Conservation (phyloP, 306 rosid genomes). For the peach (Prunus persica) region DNA sequence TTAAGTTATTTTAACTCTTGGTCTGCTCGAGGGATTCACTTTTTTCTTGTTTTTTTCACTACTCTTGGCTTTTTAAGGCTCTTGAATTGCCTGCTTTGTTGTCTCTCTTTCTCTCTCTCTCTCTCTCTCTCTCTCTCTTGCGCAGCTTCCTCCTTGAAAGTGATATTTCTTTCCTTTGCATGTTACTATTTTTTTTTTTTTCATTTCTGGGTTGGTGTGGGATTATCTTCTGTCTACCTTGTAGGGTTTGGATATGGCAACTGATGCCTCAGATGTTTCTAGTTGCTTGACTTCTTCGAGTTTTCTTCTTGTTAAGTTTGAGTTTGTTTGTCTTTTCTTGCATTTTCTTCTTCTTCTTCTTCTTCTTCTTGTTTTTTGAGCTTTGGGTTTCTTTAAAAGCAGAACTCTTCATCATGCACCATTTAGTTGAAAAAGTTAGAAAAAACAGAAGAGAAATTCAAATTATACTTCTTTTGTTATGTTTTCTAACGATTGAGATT, state of each 20-base stretch:
- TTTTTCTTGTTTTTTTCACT: background rate
- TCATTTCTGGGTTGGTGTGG: background rate
- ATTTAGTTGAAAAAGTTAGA: background rate
- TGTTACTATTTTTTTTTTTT: background rate
- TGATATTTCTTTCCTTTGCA: constrained; percentile 5
- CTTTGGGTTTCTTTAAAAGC: background rate
- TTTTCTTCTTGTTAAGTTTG: background rate
- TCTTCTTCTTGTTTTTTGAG: background rate
- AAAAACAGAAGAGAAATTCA: background rate
- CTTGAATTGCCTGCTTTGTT: background rate
- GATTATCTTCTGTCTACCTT: background rate
- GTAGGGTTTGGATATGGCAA: constrained; percentile 10
- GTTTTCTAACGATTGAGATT: background rate
- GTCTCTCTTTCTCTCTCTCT: background rate
- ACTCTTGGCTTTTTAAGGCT: background rate
- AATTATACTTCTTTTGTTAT: background rate
- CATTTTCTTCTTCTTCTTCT: background rate
- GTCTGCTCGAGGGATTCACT: background rate
- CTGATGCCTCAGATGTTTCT: background rate
- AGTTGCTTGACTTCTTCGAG: background rate
- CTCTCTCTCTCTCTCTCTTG: background rate
- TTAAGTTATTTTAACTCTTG: background rate
- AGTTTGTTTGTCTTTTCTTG: background rate
- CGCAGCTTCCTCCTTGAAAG: background rate
- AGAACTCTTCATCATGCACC: background rate